These are phyloP conservation scores for Huntiella abstrusa DNA, from an alignment of 2,329 filamentous ascomycete genomes.

Conservation along the genomic window DNA sequence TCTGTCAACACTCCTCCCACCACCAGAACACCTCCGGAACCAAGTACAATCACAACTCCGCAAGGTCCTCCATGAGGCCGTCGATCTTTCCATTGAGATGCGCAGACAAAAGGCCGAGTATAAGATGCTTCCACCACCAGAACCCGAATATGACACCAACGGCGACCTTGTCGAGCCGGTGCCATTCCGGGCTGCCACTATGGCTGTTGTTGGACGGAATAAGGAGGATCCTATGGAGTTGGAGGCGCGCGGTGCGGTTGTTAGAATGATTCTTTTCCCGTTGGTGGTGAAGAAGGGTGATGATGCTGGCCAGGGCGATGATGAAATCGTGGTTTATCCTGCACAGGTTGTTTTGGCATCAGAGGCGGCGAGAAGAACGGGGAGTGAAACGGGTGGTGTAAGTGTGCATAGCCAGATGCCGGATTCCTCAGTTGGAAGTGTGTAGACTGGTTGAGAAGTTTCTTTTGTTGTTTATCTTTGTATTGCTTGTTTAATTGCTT, in stretches of 20 bases:
- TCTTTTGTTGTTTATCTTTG: neutral
- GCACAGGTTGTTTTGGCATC: constrained; percentile 74
- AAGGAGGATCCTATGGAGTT: constrained; percentile 58
- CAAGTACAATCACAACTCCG: constrained; percentile 72
- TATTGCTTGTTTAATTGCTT: neutral
- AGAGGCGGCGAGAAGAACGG: constrained; percentile 18
- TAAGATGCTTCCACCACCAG: constrained; percentile 90
- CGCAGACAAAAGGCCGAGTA: constrained; percentile 91
- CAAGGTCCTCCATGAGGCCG: constrained; percentile 73
- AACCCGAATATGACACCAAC: constrained; percentile 85
- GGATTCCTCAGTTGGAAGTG: constrained; percentile 18
- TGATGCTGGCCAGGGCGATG: constrained; percentile 68
- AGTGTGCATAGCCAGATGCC: constrained; percentile 15
- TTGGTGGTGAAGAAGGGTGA: constrained; percentile 92
- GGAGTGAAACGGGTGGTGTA: constrained; percentile 32
- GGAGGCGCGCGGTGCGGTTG: constrained; percentile 54
- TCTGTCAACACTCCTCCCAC: constrained; percentile 67
- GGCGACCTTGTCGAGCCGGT: constrained; percentile 80
- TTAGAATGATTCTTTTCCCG: constrained; percentile 87
- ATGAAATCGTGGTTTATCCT: constrained; percentile 88
- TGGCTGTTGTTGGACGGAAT: constrained; percentile 84
- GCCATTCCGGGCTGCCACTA: constrained; percentile 58
- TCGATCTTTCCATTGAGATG: constrained; percentile 89
- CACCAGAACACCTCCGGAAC: constrained; percentile 58
- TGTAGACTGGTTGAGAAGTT: constrained; percentile 13